phyloP scores from a whole-genome alignment of 192 early-diverging fungal genomes.

The Coemansia sp. region DNA sequence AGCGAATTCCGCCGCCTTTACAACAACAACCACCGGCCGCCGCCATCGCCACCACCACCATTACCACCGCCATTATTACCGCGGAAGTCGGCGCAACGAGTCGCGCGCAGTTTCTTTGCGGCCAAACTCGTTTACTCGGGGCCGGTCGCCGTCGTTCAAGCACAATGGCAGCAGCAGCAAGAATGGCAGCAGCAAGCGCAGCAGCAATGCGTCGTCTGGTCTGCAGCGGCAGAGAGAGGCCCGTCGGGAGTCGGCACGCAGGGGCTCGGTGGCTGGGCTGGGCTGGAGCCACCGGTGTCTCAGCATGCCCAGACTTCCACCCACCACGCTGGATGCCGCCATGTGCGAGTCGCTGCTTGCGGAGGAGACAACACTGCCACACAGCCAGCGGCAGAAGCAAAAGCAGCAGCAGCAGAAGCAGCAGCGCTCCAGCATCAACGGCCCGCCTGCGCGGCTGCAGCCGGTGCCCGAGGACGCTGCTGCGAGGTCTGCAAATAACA shows the following conservation, averaged over 20 bases:
- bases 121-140: slow-evolving; percentile 31
- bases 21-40: neutral
- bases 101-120: slow-evolving; percentile 28
- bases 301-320: slow-evolving; percentile 44
- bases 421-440: slow-evolving; percentile 3
- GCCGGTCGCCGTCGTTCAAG: neutral
- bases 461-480: slow-evolving; percentile 34
- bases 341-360: slow-evolving; percentile 37
- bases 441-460: slow-evolving; percentile 11
- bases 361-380: neutral
- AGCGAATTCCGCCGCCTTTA: too few relatives aligned
- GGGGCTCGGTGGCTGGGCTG: neutral
- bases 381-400: neutral
- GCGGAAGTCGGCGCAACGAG: slow-evolving; percentile 7
- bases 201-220: neutral
- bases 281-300: slow-evolving; percentile 30
- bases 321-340: slow-evolving; percentile 34
- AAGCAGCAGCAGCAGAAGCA: slow-evolving; percentile 4
- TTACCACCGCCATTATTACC: slow-evolving; percentile 2
- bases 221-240: neutral
- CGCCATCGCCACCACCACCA: slow-evolving; percentile 6
- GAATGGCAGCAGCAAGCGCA: neutral
- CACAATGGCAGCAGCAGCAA: neutral
- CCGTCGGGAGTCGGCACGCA: neutral
- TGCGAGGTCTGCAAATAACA: slow-evolving; percentile 15